phyloP scores from a whole-genome alignment of 2,329 filamentous ascomycete genomes.

The Chlorencoelia australis region DNA sequence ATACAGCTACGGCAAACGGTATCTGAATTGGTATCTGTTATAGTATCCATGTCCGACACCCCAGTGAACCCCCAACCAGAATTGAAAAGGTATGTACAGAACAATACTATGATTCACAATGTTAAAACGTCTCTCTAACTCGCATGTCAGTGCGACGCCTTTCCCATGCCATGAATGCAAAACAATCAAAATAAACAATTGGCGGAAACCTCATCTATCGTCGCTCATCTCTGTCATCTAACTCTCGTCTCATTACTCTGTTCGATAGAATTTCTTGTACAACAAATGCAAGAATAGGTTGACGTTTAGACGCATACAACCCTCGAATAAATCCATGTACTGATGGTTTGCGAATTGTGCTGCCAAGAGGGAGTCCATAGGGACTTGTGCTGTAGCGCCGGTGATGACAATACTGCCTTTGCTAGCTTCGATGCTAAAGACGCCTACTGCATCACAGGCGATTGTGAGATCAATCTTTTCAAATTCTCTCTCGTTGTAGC shows the following conservation, averaged over 20 bases:
- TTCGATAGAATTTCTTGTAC: conserved; percentile 96
- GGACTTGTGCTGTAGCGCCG: conserved; percentile 77
- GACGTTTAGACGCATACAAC: conserved; percentile 79
- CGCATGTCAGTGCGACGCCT: conserved; percentile 16
- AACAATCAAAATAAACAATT: conserved; percentile 7
- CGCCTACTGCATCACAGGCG: conserved; percentile 83
- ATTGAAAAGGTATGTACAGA: conserved; percentile 24
- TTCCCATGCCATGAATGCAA: conserved; percentile 15
- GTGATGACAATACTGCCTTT: conserved; percentile 93
- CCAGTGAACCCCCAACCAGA: no score
- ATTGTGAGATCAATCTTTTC: conserved; percentile 91
- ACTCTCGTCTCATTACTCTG: conserved; percentile 32
- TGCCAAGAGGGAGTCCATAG: conserved; percentile 87
- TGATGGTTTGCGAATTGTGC: conserved; percentile 96
- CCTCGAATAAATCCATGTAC: conserved; percentile 91
- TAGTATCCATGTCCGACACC: no score
- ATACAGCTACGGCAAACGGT: no score
- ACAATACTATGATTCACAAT: conserved; percentile 16
- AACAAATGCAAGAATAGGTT: conserved; percentile 93
- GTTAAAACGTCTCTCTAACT: conserved; percentile 6
- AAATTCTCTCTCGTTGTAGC: conserved; percentile 74
- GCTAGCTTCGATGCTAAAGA: conserved; percentile 87
- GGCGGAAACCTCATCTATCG: conserved; percentile 8
- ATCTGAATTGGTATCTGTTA: no score
- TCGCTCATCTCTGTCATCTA: conserved; percentile 3